Evolutionary conservation across 164 flowering plant genomes (phyloP), one percentile per base, ranked within the genome.

Genomic region (Liriodendron chinense): DNA sequence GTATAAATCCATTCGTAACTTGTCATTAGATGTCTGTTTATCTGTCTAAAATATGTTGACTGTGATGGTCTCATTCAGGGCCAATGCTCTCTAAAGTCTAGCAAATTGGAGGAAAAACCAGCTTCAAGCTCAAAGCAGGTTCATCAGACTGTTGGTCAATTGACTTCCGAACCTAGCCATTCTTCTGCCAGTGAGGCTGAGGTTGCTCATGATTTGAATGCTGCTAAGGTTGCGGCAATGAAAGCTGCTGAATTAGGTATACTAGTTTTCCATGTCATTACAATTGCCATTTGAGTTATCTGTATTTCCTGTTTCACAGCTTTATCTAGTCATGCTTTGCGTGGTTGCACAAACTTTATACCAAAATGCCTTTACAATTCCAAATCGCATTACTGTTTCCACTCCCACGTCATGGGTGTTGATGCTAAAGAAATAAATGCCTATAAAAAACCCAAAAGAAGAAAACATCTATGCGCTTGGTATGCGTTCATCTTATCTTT

Each of bases 171-270:
- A 71, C 76, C 80, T 68, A 76, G 74, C n/a, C 67, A 61, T 48
- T 56, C 78, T 67, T 71, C 73, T 75, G 78, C 80, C 25, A 83
- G 75, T 76, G 82, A 74, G 23, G 71, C 84, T 76, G 92, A 82
- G 50, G 72, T 71, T 75, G 65, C 85, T 72, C 77, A 72, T 77
- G 90, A 89, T 84, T 28, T 90, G 26, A 84, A 87, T 90, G 98
- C 97, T 80, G 99, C 98, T 47, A 95, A 91, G 83, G 85, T 92
- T 82, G 98, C 98, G 68, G 99, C 97, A 22, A 85, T 92, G 89
- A 92, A 85, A 85, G 98, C 98, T 82, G 98, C 98, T 72, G 98
- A 93, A 82, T 78, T 92, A 85, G 98, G 98, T 93, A 84, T 47
- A 9, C 12, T 13, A 47, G 50, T 61, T 43, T 34, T n/a, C 12